Evolutionary conservation across 1,284 basidiomycete genomes (phyloP).

Genomic region (Ceraceosorus bombacis): DNA sequence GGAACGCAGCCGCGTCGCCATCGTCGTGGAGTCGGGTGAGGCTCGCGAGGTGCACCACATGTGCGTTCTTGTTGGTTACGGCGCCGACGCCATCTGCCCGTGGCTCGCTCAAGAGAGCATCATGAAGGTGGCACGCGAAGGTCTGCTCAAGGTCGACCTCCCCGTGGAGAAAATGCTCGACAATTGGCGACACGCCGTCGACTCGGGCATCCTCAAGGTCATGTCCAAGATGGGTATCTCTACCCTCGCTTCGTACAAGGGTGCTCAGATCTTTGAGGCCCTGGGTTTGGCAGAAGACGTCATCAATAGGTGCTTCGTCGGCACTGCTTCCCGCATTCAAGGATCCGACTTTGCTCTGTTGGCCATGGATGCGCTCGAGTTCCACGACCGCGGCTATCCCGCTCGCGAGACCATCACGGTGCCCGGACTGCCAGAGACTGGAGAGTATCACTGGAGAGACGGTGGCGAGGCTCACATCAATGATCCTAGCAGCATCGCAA

Average conservation of each 20-base stretch:
- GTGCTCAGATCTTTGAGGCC: slow-evolving; percentile 46
- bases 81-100: slow-evolving; percentile 46
- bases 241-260: slow-evolving; percentile 45
- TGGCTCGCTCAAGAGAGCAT: slow-evolving; percentile 46
- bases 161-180: slow-evolving; percentile 29
- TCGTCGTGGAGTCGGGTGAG: slow-evolving; percentile 43
- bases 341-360: slow-evolving; percentile 40
- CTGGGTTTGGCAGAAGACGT: slow-evolving; percentile 40
- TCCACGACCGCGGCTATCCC: slow-evolving; percentile 44
- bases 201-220: slow-evolving; percentile 43
- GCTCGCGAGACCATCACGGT: slow-evolving; percentile 33
- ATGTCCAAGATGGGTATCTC: slow-evolving; percentile 48
- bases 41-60: slow-evolving; percentile 47
- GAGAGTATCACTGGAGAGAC: slow-evolving; percentile 46
- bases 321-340: slow-evolving; percentile 41
- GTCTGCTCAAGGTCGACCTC: slow-evolving; percentile 42
- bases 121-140: slow-evolving; percentile 42
- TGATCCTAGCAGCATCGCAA: slow-evolving; percentile 41
- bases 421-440: slow-evolving; percentile 39
- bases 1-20: slow-evolving; percentile 39
- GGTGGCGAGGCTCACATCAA: slow-evolving; percentile 46
- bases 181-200: slow-evolving; percentile 39
- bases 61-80: slow-evolving; percentile 45
- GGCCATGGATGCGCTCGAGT: slow-evolving; percentile 42
- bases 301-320: slow-evolving; percentile 43